Conservation (phyloP, 495 filamentous ascomycete genomes). For the Penicillium salamii region DNA sequence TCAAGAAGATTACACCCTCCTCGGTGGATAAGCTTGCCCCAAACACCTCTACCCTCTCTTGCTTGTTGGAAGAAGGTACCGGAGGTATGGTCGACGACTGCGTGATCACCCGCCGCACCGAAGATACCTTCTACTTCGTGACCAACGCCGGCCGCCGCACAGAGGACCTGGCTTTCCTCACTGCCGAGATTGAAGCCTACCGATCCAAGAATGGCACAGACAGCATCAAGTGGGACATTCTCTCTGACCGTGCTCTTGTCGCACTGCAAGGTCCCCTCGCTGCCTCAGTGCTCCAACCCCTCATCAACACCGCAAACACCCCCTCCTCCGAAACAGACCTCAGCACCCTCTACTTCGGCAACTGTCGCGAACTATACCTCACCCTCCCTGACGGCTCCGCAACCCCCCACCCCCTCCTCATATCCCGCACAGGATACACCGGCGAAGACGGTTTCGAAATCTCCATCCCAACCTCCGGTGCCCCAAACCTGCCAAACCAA, state of each 20-base stretch:
- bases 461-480: constrained; percentile 60
- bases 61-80: constrained; percentile 70
- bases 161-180: constrained; percentile 78
- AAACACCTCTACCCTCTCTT: constrained; percentile 72
- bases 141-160: constrained; percentile 92
- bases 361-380: constrained; percentile 56
- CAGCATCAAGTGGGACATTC: constrained; percentile 67
- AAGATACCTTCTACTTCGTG: constrained; percentile 80
- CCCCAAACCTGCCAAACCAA: constrained; percentile 33
- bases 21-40: constrained; percentile 53
- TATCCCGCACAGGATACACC: constrained; percentile 90
- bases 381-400: constrained; percentile 44
- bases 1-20: constrained; percentile 77
- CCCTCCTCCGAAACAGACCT: constrained; percentile 53
- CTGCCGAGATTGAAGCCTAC: constrained; percentile 57
- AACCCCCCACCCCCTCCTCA: constrained; percentile 57
- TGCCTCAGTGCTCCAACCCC: constrained; percentile 58
- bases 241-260: constrained; percentile 64
- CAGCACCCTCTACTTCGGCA: constrained; percentile 74
- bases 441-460: constrained; percentile 99
- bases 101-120: constrained; percentile 72
- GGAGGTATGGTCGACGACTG: constrained; percentile 94
- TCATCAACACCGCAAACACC: constrained; percentile 42
- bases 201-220: constrained; percentile 41
- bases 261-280: constrained; percentile 86